phyloP scores from a whole-genome alignment of 495 filamentous ascomycete genomes.

The Aspergillus avenaceus region DNA sequence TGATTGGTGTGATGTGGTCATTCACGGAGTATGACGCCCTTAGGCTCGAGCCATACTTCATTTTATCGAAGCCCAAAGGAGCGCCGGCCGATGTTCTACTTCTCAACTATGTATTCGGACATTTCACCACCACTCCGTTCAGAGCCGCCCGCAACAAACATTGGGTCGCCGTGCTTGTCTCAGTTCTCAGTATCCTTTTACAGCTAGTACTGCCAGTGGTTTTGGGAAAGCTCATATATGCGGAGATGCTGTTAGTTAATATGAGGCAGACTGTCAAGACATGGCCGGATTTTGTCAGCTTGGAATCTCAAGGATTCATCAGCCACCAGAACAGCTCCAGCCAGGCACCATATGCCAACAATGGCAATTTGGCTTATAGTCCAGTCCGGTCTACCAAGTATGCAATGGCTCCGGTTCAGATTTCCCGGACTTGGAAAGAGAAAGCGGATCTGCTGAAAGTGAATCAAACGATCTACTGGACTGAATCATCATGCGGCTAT shows the following conservation, averaged over 20 bases:
- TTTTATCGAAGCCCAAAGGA: conserved; percentile 1
- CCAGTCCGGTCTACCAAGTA: neutral
- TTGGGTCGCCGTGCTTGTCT: conserved; percentile 3
- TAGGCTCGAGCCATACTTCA: conserved; percentile 5
- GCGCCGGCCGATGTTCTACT: conserved; percentile 4
- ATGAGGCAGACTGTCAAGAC: neutral
- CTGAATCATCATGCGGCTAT: neutral
- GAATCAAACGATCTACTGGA: neutral
- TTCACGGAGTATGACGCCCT: conserved; percentile 5
- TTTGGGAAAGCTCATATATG: neutral
- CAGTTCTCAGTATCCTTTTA: conserved; percentile 3
- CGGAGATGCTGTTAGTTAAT: neutral
- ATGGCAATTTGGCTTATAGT: neutral
- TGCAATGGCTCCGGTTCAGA: conserved; percentile 1
- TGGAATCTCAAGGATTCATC: neutral
- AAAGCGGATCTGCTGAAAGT: neutral
- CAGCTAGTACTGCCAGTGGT: conserved; percentile 1
- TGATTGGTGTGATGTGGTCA: conserved; percentile 4
- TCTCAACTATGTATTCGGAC: conserved; percentile 7
- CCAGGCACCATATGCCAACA: neutral
- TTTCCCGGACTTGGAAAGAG: neutral
- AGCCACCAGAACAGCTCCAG: neutral
- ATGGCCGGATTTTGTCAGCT: conserved; percentile 1
- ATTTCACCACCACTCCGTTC: conserved; percentile 5
- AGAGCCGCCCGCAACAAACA: neutral